A percentile compares a stretch with the other conserved stretches of the same genome.
Conservation (phyloP, 257 asterid genomes). For the Solanum tarapatanum region DNA sequence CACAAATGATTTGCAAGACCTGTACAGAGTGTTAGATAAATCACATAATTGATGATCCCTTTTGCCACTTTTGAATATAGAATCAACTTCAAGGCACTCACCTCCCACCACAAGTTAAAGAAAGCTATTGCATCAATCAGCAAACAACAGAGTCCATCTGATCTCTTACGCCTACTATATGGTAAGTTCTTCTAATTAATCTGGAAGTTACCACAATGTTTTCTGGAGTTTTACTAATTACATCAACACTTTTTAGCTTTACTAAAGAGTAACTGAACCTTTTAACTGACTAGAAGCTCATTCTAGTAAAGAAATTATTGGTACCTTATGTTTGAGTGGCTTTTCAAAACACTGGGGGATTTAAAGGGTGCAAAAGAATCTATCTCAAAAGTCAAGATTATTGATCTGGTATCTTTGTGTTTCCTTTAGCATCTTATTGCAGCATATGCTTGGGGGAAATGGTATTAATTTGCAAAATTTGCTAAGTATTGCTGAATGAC, state of each 20-base stretch:
- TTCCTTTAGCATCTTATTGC: neutral
- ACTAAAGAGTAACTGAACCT: neutral
- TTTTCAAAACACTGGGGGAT: neutral
- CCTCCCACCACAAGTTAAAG: slow-evolving; percentile 4
- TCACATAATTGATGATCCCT: neutral
- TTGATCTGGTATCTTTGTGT: neutral
- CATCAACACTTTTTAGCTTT: neutral
- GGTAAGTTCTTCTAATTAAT: slow-evolving; percentile 19
- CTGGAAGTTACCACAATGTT: neutral
- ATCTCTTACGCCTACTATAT: slow-evolving; percentile 27
- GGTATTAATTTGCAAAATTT: neutral
- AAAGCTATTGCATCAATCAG: slow-evolving; percentile 11
- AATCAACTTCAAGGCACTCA: slow-evolving; percentile 1
- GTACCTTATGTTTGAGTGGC: neutral
- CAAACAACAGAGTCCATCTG: slow-evolving; percentile 23
- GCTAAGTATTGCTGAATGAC: neutral
- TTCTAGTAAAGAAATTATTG: neutral
- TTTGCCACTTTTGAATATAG: slow-evolving; percentile 7
- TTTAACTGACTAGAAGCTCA: neutral
- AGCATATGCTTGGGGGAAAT: neutral
- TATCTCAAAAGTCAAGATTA: neutral
- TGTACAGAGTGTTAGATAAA: neutral
- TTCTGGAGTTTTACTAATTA: neutral
- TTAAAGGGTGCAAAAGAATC: neutral
- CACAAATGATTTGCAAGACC: neutral